Percentiles rank a stretch among this genome's conserved stretches.
Conservation (phyloP, 257 asterid genomes). For the Parsonsia alboflavescens region DNA sequence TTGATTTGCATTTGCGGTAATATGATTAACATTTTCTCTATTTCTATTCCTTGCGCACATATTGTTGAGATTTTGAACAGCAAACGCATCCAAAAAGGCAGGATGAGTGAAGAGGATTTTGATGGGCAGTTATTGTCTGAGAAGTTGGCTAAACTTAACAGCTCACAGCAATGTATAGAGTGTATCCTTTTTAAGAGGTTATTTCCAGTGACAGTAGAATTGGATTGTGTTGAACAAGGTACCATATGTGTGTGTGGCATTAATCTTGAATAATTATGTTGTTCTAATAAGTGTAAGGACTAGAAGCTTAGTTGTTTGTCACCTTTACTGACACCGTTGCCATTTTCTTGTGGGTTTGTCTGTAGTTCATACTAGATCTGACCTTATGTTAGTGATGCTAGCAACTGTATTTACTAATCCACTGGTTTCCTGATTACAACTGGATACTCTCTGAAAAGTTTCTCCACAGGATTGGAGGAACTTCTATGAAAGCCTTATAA, state of each 20-base stretch:
- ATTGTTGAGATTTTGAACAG: conserved; percentile 26
- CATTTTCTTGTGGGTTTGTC: not conserved
- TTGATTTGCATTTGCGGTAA: not conserved
- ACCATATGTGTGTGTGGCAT: not conserved
- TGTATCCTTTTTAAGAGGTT: conserved; percentile 66
- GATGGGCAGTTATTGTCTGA: conserved; percentile 59
- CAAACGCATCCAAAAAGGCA: conserved; percentile 17
- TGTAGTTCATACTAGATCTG: not conserved
- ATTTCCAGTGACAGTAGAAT: conserved; percentile 2
- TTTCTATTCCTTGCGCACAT: not conserved
- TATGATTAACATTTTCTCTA: not conserved
- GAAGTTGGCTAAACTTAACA: conserved; percentile 84
- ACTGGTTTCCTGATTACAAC: too few species aligned
- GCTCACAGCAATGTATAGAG: conserved; percentile 89
- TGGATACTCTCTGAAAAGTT: too few species aligned
- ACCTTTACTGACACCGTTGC: not conserved
- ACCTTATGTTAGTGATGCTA: not conserved
- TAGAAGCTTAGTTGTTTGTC: not conserved
- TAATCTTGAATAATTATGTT: not conserved
- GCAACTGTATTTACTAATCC: not conserved
- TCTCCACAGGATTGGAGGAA: too few species aligned
- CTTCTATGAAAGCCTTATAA: too few species aligned
- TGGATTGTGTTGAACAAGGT: conserved; percentile 2
- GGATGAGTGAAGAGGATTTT: conserved; percentile 69
- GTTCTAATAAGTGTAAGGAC: not conserved